Percentiles rank a stretch among this genome's conserved stretches.
Conservation (phyloP, 164 flowering plant genomes). For the Warburgia ugandensis region DNA sequence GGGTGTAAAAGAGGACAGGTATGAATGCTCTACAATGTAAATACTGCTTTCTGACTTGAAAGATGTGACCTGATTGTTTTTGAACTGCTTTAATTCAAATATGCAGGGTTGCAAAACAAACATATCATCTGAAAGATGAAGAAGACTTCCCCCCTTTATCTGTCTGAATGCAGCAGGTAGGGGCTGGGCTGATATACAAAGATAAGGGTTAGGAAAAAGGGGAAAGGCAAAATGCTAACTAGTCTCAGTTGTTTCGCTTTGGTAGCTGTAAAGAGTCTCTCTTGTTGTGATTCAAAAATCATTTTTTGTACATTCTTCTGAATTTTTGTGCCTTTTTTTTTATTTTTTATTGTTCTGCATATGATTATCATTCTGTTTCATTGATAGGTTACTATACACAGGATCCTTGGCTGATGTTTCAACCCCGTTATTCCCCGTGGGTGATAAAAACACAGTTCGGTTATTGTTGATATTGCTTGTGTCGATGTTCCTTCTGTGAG, state of each 20-base stretch:
- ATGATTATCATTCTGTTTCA: not conserved
- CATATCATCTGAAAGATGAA: slow-evolving; percentile 54
- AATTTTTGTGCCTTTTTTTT: too few relatives aligned
- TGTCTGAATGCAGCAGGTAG: not conserved
- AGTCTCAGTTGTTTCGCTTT: too few relatives aligned
- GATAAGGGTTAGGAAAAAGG: slow-evolving; percentile 1
- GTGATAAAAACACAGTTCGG: not conserved
- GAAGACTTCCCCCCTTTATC: slow-evolving; percentile 61
- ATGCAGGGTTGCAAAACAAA: slow-evolving; percentile 31
- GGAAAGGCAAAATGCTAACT: slow-evolving; percentile 15
- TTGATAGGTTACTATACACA: not conserved
- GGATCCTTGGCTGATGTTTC: not conserved
- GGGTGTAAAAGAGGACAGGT: slow-evolving; percentile 35
- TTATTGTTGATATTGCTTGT: too few relatives aligned
- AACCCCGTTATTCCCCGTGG: not conserved
- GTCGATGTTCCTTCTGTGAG: too few relatives aligned
- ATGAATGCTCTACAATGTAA: not conserved
- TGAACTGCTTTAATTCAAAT: slow-evolving; percentile 10
- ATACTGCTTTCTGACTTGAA: not conserved
- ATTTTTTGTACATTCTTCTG: slow-evolving; percentile 13
- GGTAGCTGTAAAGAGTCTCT: not conserved
- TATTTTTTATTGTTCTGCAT: too few relatives aligned
- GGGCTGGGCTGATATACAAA: not conserved
- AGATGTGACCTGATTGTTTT: not conserved
- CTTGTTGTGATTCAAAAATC: not conserved